These are phyloP conservation scores for Physcomitrellopsis africana DNA, from an alignment of 225 moss, liverwort and hornwort genomes.

Conservation along the genomic window DNA sequence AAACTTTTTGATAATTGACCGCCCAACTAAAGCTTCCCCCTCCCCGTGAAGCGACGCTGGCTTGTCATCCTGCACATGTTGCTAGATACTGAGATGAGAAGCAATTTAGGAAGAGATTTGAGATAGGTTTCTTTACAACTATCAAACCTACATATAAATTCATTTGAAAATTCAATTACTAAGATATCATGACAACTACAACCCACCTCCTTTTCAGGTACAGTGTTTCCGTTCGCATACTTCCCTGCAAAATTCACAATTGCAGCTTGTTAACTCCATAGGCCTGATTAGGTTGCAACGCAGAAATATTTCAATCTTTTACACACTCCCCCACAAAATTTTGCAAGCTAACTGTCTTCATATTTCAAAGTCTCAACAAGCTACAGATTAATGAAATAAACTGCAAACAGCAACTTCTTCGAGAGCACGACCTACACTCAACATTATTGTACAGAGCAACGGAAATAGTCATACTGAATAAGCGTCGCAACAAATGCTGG, in stretches of 20 bases:
- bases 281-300: slow-evolving; percentile 28
- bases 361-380: not conserved
- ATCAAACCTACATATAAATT: not conserved
- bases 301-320: not conserved
- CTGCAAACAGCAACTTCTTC: not conserved
- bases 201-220: slow-evolving; percentile 53
- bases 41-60: slow-evolving; percentile 49
- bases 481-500: slow-evolving; percentile 20
- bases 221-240: slow-evolving; percentile 52
- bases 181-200: not conserved
- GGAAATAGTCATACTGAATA: not conserved
- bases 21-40: slow-evolving; percentile 58
- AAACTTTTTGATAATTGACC: slow-evolving; percentile 59
- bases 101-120: not conserved
- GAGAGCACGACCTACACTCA: not conserved
- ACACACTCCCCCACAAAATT: not conserved
- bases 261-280: slow-evolving; percentile 42
- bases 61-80: slow-evolving; percentile 49
- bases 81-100: slow-evolving; percentile 9
- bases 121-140: not conserved
- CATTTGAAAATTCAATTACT: not conserved
- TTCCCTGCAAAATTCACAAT: slow-evolving; percentile 54
- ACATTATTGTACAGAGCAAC: not conserved
- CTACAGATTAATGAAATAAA: not conserved
- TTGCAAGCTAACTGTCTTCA: not conserved